phyloP scores from a whole-genome alignment of 345 rosid species.

The Boechera stricta region DNA sequence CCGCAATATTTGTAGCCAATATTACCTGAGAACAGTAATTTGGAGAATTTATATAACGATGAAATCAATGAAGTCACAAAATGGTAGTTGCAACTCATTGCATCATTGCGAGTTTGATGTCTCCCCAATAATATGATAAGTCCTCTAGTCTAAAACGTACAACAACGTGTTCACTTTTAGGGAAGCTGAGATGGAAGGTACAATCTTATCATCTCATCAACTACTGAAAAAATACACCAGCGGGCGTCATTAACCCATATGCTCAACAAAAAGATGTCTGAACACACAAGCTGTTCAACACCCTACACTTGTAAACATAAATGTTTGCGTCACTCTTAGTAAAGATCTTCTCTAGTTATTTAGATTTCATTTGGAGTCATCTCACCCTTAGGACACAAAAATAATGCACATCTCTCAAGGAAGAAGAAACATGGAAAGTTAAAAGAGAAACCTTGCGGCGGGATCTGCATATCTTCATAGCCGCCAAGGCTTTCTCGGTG shows the following conservation, averaged over 20 bases:
- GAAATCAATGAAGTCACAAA: slow-evolving; percentile 18
- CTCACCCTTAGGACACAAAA: slow-evolving; percentile 11
- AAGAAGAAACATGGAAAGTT: slow-evolving; percentile 19
- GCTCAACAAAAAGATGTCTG: slow-evolving; percentile 18
- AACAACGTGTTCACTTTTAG: slow-evolving; percentile 15
- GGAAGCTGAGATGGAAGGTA: slow-evolving; percentile 12
- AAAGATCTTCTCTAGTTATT: slow-evolving; percentile 22
- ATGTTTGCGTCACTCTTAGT: slow-evolving; percentile 20
- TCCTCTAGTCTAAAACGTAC: slow-evolving; percentile 11
- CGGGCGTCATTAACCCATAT: background rate
- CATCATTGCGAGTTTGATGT: slow-evolving; percentile 20
- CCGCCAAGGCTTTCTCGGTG: slow-evolving; percentile 79
- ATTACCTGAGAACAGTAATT: slow-evolving; percentile 60
- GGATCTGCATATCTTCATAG: slow-evolving; percentile 86
- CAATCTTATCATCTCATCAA: slow-evolving; percentile 13
- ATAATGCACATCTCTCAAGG: slow-evolving; percentile 24
- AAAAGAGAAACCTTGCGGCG: slow-evolving; percentile 76
- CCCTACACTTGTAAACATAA: slow-evolving; percentile 14
- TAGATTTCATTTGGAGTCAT: slow-evolving; percentile 16
- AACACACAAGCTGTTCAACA: background rate
- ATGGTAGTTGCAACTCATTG: slow-evolving; percentile 15
- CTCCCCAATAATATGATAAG: slow-evolving; percentile 13
- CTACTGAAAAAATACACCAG: slow-evolving; percentile 19
- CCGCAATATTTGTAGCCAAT: slow-evolving; percentile 94
- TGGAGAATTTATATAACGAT: slow-evolving; percentile 2